These are phyloP conservation scores for Penicillium cosmopolitanum DNA, from an alignment of 495 filamentous ascomycete genomes.

Conservation along the genomic window DNA sequence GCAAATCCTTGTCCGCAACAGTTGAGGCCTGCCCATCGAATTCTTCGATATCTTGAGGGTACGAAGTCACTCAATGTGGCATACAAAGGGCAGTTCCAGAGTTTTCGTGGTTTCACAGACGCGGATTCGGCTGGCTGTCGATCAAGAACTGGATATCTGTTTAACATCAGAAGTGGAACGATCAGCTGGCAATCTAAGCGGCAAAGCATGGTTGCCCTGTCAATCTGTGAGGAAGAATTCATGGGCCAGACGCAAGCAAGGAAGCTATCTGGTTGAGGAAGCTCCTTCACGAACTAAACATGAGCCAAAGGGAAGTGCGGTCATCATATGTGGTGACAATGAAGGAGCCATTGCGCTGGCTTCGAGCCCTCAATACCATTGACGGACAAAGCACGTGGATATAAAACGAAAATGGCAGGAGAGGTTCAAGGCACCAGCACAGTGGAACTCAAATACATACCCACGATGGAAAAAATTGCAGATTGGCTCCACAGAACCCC, in stretches of 20 bases:
- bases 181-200: too few relatives aligned
- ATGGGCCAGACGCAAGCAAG: conserved; percentile 40
- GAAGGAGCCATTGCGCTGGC: too few relatives aligned
- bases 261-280: conserved; percentile 43
- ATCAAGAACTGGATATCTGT: conserved; percentile 39
- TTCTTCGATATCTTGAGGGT: conserved; percentile 28
- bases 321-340: too few relatives aligned
- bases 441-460: too few relatives aligned
- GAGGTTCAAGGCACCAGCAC: too few relatives aligned
- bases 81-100: conserved; percentile 24
- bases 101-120: conserved; percentile 27
- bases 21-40: conserved; percentile 18
- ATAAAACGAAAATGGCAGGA: too few relatives aligned
- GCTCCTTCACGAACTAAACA: conserved; percentile 37
- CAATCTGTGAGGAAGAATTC: conserved; percentile 45
- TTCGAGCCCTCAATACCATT: too few relatives aligned
- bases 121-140: conserved; percentile 27
- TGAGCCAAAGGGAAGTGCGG: too few relatives aligned
- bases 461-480: too few relatives aligned
- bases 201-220: conserved; percentile 38
- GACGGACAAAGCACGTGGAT: too few relatives aligned
- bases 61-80: conserved; percentile 21
- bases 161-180: conserved; percentile 37
- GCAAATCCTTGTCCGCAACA: conserved; percentile 26
- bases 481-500: too few relatives aligned